Evolutionary conservation across 1,139 yeast species (phyloP), one percentile per base, ranked within the genome.

Genomic region (Candida sojae): DNA sequence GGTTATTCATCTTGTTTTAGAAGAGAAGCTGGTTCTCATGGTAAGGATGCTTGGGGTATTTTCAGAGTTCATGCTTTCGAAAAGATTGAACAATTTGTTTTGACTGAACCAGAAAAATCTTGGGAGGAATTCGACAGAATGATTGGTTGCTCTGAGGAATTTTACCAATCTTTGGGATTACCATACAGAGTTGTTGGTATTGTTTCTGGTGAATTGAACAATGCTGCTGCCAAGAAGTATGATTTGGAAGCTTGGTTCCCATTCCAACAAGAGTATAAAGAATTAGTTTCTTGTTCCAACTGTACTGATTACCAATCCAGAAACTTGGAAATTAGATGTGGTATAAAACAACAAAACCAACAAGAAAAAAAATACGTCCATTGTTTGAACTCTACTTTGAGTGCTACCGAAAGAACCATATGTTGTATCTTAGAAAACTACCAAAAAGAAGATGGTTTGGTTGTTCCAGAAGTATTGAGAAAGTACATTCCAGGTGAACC

Each of bases 231-330:
- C 58, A 93, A 93, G 80, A 93, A 93, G 75, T 93, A 86, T 77
- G 99, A 93, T 75, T 81, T 93, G 67, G 99, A 93, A 79, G 99
- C 99, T 43, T 93, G 99, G 99, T 95, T 93, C 96, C 99, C 99
- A 65, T 93, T 80, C 88, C 99, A 93, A 80, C 82, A 91, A 71
- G 99, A 95, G 74, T 95, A 89, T 78, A 95, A 95, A 77, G 99
- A 93, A 78, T 83, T 93, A 62, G 99, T 95, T 52, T 90, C 97
- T 26, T 93, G 98, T 78, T 92, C 98, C 53, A 93, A 93, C 82
- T 93, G 99, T 83, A 95, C 99, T 51, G 99, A 93, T 75, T 93
- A 93, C 76, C 99, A 93, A 78, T 88, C 98, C 43, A 88, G 99
- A 79, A 92, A 92, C 80, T 80, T 95, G 67, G 99, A 93, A 77